phyloP scores from a whole-genome alignment of 148 eudicot species.

The Rhododendron ovatum region DNA sequence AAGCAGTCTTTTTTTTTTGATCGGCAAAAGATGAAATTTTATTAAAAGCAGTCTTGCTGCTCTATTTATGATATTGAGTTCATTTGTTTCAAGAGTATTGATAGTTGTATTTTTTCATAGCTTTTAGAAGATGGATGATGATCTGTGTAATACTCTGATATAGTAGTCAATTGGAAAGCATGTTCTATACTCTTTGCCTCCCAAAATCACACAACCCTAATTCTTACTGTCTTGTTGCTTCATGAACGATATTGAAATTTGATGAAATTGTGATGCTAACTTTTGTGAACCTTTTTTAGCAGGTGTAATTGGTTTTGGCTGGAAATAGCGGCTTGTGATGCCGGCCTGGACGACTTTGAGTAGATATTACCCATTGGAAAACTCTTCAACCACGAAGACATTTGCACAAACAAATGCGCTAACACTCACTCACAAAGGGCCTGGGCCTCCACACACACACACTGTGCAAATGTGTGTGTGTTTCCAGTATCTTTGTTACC shows the following conservation, averaged over 20 bases:
- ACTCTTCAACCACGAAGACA: no score
- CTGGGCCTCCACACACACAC: no score
- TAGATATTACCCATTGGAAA: no score
- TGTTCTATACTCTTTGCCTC: not conserved
- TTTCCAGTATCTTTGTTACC: no score
- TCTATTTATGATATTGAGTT: not conserved
- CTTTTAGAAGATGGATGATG: not conserved
- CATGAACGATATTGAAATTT: not conserved
- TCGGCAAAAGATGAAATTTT: no score
- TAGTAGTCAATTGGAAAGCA: constrained; percentile 17
- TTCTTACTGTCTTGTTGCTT: not conserved
- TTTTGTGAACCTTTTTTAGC: not conserved
- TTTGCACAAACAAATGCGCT: no score
- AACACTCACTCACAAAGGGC: no score
- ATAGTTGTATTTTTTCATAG: not conserved
- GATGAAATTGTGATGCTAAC: not conserved
- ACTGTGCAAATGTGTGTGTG: no score
- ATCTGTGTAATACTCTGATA: constrained; percentile 6
- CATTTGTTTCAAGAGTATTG: not conserved
- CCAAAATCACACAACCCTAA: not conserved
- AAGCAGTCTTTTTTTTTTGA: not conserved
- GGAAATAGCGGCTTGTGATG: not conserved
- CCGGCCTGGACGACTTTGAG: not conserved
- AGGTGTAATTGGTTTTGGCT: not conserved
- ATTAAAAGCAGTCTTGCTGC: not conserved